Evolutionary conservation across 352 stramenopile species (phyloP), one percentile per base, ranked within the genome.

Genomic region (Vaucheria bursata): DNA sequence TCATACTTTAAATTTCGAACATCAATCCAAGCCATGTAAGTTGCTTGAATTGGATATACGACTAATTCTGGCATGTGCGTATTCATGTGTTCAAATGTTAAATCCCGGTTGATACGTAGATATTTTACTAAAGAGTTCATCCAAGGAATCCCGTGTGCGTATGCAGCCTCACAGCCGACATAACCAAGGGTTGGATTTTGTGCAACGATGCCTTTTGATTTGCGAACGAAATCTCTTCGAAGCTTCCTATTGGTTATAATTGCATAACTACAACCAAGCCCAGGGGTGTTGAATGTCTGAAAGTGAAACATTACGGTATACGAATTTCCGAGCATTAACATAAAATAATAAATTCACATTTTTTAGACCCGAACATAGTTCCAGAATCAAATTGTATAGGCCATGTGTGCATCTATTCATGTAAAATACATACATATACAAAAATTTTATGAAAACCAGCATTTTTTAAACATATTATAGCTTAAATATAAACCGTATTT

Each of bases 261-360:
- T 18, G 83, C 80, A 67, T 84, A 86, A n/a, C 76, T 71, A 5
- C 68, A 74, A 2, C 77, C 84, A 8, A 84, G 69, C 0, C 80
- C 80, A 4, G 83, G 81, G 0, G 83, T 65, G 40, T 86, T 86
- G 79, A 82, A 86, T 0, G 83, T 86, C 81, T 82, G n/a, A n/a
- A n/a, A n/a, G n/a, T n/a, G n/a, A n/a, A n/a, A n/a, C n/a, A n/a
- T n/a, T n/a, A n/a, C n/a, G n/a, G n/a, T n/a, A n/a, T n/a, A n/a
- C n/a, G n/a, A n/a, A n/a, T n/a, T n/a, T 12, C 18, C 5, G 5
- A 12, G 50, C 59, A 69, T 69, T 69, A 5, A 69, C 5, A 18
- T 12, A 4, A 12, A 69, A 18, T 52, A 69, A 52, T 69, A 5
- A 69, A 12, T 52, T 52, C 5, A 5, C 12, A 52, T 69, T 32